These are phyloP conservation scores for Themeda triandra DNA, from an alignment of 176 grass and related monocot species.

Conservation along the genomic window DNA sequence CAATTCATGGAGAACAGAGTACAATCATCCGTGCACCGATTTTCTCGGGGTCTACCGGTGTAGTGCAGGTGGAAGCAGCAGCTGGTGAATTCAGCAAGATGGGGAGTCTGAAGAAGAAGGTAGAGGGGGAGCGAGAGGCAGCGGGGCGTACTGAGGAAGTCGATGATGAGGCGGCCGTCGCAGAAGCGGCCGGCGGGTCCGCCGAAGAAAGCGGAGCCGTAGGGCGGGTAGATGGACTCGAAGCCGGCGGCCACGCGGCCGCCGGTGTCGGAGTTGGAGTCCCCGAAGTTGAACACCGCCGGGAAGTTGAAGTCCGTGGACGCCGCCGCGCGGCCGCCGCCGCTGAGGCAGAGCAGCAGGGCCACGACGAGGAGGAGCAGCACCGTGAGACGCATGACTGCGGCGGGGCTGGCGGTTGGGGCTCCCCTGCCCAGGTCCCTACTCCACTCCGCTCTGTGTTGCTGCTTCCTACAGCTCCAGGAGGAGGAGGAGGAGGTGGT, in stretches of 20 bases:
- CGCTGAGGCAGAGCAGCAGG: slow-evolving; percentile 17
- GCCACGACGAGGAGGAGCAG: slow-evolving; percentile 7
- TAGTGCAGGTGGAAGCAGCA: background rate
- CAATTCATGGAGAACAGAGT: background rate
- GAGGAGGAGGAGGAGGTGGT: background rate
- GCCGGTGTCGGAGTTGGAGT: slow-evolving; percentile 97
- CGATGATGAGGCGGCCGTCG: slow-evolving; percentile 90
- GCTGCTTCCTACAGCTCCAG: slow-evolving; percentile 20
- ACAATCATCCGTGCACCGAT: background rate
- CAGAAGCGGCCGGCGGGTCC: slow-evolving; percentile 73
- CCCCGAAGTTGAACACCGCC: slow-evolving; percentile 95
- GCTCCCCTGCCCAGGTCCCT: slow-evolving; percentile 21
- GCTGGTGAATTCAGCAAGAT: background rate
- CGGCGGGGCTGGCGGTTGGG: background rate
- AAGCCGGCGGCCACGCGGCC: slow-evolving; percentile 74
- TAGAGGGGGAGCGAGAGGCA: background rate
- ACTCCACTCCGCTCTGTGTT: background rate
- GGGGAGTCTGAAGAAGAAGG: background rate
- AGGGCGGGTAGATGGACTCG: slow-evolving; percentile 73
- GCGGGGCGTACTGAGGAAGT: slow-evolving; percentile 76
- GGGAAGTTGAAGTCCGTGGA: slow-evolving; percentile 64
- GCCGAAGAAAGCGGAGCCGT: slow-evolving; percentile 87
- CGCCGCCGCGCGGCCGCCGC: background rate
- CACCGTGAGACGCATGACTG: slow-evolving; percentile 19
- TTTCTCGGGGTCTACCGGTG: background rate